These are phyloP conservation scores for Boletus rex-veris DNA, from an alignment of 768 basidiomycete genomes.

Conservation along the genomic window DNA sequence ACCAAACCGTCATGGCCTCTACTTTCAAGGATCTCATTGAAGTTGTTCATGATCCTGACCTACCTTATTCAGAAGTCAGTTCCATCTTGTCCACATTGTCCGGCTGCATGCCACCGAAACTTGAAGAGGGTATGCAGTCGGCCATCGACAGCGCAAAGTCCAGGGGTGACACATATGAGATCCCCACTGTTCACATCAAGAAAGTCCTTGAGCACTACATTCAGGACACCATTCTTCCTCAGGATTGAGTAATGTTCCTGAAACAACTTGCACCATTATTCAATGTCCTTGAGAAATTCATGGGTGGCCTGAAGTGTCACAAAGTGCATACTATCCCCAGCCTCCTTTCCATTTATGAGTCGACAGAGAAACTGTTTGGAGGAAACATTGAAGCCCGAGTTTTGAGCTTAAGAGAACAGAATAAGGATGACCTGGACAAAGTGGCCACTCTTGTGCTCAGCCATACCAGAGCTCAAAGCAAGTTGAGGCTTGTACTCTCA, in stretches of 20 bases:
- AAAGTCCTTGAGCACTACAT: conserved; percentile 84
- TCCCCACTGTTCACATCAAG: conserved; percentile 84
- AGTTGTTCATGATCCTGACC: conserved; percentile 77
- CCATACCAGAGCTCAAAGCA: conserved; percentile 93
- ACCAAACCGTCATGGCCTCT: conserved; percentile 83
- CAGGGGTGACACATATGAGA: conserved; percentile 75
- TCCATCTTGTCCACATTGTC: conserved; percentile 85
- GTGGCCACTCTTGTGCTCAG: conserved; percentile 86
- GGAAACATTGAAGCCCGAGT: conserved; percentile 93
- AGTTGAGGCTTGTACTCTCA: conserved; percentile 81
- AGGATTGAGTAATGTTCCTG: conserved; percentile 79
- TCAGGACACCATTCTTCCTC: conserved; percentile 72
- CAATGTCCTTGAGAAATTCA: conserved; percentile 76
- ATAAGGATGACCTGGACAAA: conserved; percentile 90
- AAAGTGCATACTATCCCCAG: conserved; percentile 75
- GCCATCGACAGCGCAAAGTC: conserved; percentile 73
- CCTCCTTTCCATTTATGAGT: conserved; percentile 74
- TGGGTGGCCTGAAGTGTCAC: conserved; percentile 80
- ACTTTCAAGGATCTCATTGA: conserved; percentile 85
- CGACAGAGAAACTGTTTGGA: conserved; percentile 89
- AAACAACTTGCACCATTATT: conserved; percentile 65
- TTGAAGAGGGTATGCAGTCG: conserved; percentile 81
- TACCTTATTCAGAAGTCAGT: conserved; percentile 83
- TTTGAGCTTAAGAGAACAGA: conserved; percentile 81
- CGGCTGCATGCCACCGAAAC: conserved; percentile 87